Conservation (phyloP, 1,284 basidiomycete species). For the Irpex sp. region DNA sequence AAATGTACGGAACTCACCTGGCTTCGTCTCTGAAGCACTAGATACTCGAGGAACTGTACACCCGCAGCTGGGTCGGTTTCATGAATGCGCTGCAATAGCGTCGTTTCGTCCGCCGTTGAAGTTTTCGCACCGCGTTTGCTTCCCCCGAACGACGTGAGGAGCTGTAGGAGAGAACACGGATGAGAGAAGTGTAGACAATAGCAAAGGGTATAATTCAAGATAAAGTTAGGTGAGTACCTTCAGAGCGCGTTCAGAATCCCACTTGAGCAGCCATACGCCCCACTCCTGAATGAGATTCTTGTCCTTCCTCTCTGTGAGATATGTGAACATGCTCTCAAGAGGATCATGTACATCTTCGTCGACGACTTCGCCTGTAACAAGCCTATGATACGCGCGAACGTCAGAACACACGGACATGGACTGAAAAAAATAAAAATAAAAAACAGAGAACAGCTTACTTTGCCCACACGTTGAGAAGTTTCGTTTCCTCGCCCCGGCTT, state of each 20-base stretch:
- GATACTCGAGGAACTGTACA: conserved; percentile 73
- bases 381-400: conserved; percentile 36
- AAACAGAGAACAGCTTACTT: conserved; percentile 47
- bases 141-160: conserved; percentile 50
- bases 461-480: conserved; percentile 66
- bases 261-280: conserved; percentile 77
- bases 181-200: neutral
- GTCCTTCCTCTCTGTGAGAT: conserved; percentile 62
- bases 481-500: conserved; percentile 41
- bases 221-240: conserved; percentile 42
- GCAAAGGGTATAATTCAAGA: neutral
- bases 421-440: no score
- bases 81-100: conserved; percentile 52
- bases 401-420: neutral
- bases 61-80: conserved; percentile 57
- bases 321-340: conserved; percentile 59
- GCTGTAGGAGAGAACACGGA: conserved; percentile 30
- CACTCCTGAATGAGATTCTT: conserved; percentile 65
- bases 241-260: conserved; percentile 67
- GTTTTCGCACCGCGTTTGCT: conserved; percentile 44
- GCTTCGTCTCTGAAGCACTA: conserved; percentile 70
- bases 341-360: conserved; percentile 72
- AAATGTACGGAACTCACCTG: conserved; percentile 35
- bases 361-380: conserved; percentile 66
- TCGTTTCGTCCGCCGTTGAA: conserved; percentile 50